phyloP scores from a whole-genome alignment of 805 yeast genomes.

The Ogataea trehaloabstinens region DNA sequence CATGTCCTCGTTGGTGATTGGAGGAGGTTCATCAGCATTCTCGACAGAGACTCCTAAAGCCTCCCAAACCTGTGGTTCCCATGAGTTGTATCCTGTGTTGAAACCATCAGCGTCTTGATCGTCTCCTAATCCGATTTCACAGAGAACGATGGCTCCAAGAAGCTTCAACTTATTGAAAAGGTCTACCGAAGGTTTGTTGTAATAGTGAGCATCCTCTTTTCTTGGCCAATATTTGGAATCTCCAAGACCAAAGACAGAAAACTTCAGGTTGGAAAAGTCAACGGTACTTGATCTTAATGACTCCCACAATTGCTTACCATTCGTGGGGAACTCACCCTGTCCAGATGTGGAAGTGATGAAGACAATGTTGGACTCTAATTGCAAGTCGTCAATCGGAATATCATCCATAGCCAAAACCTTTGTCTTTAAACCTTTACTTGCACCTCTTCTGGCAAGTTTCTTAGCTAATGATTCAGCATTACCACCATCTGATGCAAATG shows the following conservation, averaged over 20 bases:
- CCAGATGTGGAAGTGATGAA: slow-evolving; percentile 77
- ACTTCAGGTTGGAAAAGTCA: slow-evolving; percentile 58
- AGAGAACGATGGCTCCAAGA: slow-evolving; percentile 71
- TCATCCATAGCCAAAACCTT: slow-evolving; percentile 70
- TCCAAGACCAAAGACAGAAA: slow-evolving; percentile 74
- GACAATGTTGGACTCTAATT: slow-evolving; percentile 65
- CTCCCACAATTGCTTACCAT: slow-evolving; percentile 79
- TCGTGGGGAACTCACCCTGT: slow-evolving; percentile 84
- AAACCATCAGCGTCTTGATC: slow-evolving; percentile 97
- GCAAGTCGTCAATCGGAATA: slow-evolving; percentile 66
- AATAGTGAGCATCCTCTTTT: slow-evolving; percentile 90
- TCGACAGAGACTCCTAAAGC: slow-evolving; percentile 87
- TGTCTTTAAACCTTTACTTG: slow-evolving; percentile 73
- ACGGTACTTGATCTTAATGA: slow-evolving; percentile 61
- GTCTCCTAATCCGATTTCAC: slow-evolving; percentile 86
- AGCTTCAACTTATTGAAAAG: slow-evolving; percentile 60
- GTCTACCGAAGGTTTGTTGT: slow-evolving; percentile 87
- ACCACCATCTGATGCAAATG: slow-evolving; percentile 92
- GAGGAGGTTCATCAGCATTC: slow-evolving; percentile 86
- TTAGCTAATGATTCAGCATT: slow-evolving; percentile 81
- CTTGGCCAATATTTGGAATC: slow-evolving; percentile 95
- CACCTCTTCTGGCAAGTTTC: slow-evolving; percentile 73
- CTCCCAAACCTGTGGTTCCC: slow-evolving; percentile 86
- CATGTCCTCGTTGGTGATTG: slow-evolving; percentile 93
- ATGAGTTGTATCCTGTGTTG: slow-evolving; percentile 82